A percentile compares a stretch with the other conserved stretches of the same genome.
Conservation (phyloP, 2,329 filamentous ascomycete genomes). For the Aspergillus tanneri region DNA sequence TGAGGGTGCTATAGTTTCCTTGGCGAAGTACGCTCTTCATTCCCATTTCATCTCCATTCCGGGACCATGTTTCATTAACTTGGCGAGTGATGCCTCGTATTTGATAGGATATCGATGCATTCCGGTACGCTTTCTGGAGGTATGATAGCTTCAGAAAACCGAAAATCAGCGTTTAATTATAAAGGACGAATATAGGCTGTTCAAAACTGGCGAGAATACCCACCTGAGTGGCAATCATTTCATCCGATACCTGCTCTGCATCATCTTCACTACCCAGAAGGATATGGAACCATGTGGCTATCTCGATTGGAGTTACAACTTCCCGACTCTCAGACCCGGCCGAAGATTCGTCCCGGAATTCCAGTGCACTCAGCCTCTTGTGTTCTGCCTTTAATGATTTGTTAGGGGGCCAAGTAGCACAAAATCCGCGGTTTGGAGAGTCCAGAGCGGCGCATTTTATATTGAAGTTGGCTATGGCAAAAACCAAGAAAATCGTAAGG, state of each 20-base stretch:
- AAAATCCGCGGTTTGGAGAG: constrained; percentile 26
- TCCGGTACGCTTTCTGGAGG: constrained; percentile 48
- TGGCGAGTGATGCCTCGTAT: constrained; percentile 52
- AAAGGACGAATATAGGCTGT: too few relatives aligned
- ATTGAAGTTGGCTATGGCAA: constrained; percentile 20
- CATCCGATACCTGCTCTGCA: constrained; percentile 29
- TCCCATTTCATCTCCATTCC: constrained; percentile 46
- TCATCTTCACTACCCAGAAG: constrained; percentile 38
- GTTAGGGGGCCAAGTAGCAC: constrained; percentile 33
- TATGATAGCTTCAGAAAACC: constrained; percentile 33
- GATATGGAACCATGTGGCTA: constrained; percentile 47
- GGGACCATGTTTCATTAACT: constrained; percentile 57
- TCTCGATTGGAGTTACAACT: constrained; percentile 29
- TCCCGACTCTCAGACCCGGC: constrained; percentile 21
- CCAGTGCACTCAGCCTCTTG: constrained; percentile 22
- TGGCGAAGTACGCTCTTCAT: constrained; percentile 56
- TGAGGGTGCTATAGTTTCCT: constrained; percentile 55
- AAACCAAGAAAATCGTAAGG: constrained; percentile 18
- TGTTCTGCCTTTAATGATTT: constrained; percentile 27
- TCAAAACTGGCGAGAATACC: constrained; percentile 7
- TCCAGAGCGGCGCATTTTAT: constrained; percentile 20
- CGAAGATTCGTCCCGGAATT: constrained; percentile 11
- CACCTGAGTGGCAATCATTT: constrained; percentile 39
- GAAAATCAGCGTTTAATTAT: too few relatives aligned
- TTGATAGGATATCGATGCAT: constrained; percentile 50